Conservation (phyloP, 768 basidiomycete species). For the Hypholoma sublateritium region DNA sequence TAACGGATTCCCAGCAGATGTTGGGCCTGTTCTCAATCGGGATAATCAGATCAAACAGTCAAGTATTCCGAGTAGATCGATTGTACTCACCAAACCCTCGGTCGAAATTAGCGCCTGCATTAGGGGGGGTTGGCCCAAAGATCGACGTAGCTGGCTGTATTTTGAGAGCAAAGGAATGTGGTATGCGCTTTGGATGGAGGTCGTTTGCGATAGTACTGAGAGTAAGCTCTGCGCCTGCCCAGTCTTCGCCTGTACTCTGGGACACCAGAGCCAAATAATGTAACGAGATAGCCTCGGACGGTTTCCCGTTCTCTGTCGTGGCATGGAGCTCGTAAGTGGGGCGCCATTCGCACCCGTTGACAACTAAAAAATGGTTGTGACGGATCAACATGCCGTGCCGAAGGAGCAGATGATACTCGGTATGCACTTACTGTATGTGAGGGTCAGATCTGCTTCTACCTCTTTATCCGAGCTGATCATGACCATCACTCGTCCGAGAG, state of each 20-base stretch:
- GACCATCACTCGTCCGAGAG: constrained; percentile 37
- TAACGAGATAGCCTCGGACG: constrained; percentile 42
- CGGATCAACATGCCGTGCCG: background rate
- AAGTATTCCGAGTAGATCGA: too few relatives aligned
- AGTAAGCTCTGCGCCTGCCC: constrained; percentile 48
- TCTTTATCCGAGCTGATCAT: constrained; percentile 41
- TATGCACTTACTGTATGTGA: constrained; percentile 56
- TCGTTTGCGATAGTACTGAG: constrained; percentile 50
- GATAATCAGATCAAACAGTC: too few relatives aligned
- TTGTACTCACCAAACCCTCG: background rate
- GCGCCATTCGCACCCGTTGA: constrained; percentile 48
- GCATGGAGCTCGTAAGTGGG: constrained; percentile 63
- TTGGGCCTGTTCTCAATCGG: too few relatives aligned
- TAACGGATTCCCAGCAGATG: too few relatives aligned
- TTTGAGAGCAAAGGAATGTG: constrained; percentile 29
- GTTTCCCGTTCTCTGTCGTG: constrained; percentile 42
- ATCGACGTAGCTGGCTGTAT: constrained; percentile 17
- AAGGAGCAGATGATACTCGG: background rate
- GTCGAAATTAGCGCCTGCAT: background rate
- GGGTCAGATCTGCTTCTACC: constrained; percentile 38
- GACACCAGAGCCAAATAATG: constrained; percentile 55
- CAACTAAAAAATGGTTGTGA: constrained; percentile 35
- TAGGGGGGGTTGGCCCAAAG: background rate
- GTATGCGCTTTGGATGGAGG: constrained; percentile 32
- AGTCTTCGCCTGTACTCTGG: constrained; percentile 63